Base-by-base conservation (phyloP, 495 filamentous ascomycete genomes). In the Hypomontagnella submonticulosa region DNA sequence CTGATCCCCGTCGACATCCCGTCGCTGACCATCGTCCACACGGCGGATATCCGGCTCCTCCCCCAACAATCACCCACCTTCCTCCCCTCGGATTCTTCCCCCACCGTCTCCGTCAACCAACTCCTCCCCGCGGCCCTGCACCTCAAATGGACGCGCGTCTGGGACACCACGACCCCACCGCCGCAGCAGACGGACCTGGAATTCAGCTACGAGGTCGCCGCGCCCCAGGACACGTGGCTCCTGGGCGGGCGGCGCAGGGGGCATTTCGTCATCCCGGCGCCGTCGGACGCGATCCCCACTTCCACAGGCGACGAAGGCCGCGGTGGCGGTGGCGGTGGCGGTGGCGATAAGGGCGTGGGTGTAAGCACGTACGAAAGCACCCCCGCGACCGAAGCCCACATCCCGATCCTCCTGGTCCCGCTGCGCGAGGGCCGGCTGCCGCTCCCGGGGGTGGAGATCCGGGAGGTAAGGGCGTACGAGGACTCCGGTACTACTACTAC, bases 1-100 rank as follows among this genome's bases (percentile, higher is more conserved):
- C 76, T 85, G 4, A 90, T 92, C 56, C 85, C 89, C 0, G 92
- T 98, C 15, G 90, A 96, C 42, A 85, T 98, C n/a, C 96, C 95
- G 0, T 84, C 89, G 5, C 82, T 97, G 19, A 86, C 90, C 54
- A 85, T 97, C 20, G 88, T 98, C 1, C 90, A 94, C 75, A 96
- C 90, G 0, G 90, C 89, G 13, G 88, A 93, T 53, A 85, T 97
- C 41, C 82, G 81, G 20, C 78, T 92, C 10, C n/a, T n/a, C n/a
- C n/a, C n/a, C n/a, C 72, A 74, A 9, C 47, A 53, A 47, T 48
- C 43, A 76, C 62, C 56, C 66, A 43, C 49, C 59, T 51, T 68
- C 43, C 75, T 30, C n/a, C 66, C 66, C 0, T 73, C 72, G 3
- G 69, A 74, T 41, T 70, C 66, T 46, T 73, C 66, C 27, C 74